Base-by-base conservation (phyloP, 2,329 filamentous ascomycete species). In the Fusarium pseudonygamai region DNA sequence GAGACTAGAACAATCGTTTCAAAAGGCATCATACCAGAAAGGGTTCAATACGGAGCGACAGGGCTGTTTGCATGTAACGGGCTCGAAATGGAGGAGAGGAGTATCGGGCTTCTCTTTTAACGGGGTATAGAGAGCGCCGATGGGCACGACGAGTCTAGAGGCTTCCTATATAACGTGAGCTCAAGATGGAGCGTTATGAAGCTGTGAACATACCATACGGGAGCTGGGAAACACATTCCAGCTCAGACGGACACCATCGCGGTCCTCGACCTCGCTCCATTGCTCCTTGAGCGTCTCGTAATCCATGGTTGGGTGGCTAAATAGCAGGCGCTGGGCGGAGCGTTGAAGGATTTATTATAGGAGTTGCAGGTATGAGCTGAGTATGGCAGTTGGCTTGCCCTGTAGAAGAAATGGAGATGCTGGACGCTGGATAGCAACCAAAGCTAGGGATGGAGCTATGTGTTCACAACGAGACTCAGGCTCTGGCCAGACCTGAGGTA, bases 201-300 rank as follows among this genome's bases (percentile, higher is more conserved):
- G 39, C 28, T 47, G n/a, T 37, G 15, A 85, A 46, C 89, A 78
- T 78, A 94, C 95, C 95, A 99, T 98, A 82, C 96, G 94, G 80
- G 96, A 96, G 86, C 95, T 98, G 56, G 96, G 96, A 80, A 99
- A 97, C 70, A 97, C 97, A 82, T 99, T 99, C 96, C 96, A 99
- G 85, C 96, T 98, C 75, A 99, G 88, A 73, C 96, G 92, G 80
- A 98, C 91, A 70, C 96, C 96, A 90, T 99, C 96, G 77, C 94
- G 92, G 80, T 99, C 96, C 86, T 99, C 96, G 67, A 97, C 92
- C 83, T 98, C 95, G 80, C 92, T 94, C 95, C 95, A 98, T 86
- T 96, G 93, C 84, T 98, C 95, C 86, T 98, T 98, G 77, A 97
- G 86, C 77, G 91, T 89, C 83, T 98, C 95, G 87, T 94, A 97